These are phyloP conservation scores for Salvia splendens DNA, from an alignment of 257 asterid species.

Conservation along the genomic window DNA sequence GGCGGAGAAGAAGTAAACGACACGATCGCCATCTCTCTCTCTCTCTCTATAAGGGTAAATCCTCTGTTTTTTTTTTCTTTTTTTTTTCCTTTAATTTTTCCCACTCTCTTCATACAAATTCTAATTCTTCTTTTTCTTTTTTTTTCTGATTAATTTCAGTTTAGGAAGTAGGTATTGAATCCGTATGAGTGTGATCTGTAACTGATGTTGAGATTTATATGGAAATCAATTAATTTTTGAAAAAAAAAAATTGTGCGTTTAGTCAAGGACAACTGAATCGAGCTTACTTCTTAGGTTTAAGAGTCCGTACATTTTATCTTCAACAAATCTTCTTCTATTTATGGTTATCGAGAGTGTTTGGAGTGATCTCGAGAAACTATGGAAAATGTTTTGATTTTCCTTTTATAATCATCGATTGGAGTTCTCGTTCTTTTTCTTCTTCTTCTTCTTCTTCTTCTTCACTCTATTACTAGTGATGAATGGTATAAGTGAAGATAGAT, in stretches of 20 bases:
- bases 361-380: not conserved
- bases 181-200: not conserved
- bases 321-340: not conserved
- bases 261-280: not conserved
- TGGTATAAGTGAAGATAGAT: slow-evolving; percentile 15
- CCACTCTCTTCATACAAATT: slow-evolving; percentile 1
- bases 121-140: not conserved
- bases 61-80: not conserved
- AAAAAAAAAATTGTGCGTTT: not conserved
- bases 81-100: too few species aligned
- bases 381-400: too few species aligned
- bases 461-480: not conserved
- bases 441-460: not conserved
- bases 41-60: slow-evolving; percentile 47
- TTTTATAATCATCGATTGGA: not conserved
- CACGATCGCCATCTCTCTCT: slow-evolving; percentile 51
- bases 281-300: not conserved
- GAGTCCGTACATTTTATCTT: not conserved
- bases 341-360: not conserved
- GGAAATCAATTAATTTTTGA: slow-evolving; percentile 9
- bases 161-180: not conserved
- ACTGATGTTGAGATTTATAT: slow-evolving; percentile 27
- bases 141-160: not conserved
- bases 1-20: slow-evolving; percentile 77
- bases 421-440: not conserved